Evolutionary conservation across 805 yeast genomes (phyloP).

Genomic region (Saturnispora silvae): DNA sequence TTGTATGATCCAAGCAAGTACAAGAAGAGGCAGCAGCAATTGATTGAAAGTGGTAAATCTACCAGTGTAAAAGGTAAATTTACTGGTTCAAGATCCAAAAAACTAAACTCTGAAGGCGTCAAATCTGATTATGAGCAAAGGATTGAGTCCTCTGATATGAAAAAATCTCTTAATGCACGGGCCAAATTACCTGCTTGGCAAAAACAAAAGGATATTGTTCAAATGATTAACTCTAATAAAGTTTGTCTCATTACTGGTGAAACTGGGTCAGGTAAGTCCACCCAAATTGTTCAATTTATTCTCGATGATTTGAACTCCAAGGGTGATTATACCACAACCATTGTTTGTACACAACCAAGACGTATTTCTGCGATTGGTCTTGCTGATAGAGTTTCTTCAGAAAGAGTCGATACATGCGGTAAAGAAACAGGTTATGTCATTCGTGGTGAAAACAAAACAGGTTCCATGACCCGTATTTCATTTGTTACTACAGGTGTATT

Average conservation of each 20-base stretch:
- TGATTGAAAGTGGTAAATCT: background rate
- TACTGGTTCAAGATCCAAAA: slow-evolving; percentile 16
- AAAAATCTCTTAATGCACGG: slow-evolving; percentile 33
- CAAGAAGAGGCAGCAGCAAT: slow-evolving; percentile 2
- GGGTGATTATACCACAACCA: slow-evolving; percentile 43
- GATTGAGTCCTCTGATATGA: slow-evolving; percentile 14
- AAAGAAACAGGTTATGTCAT: slow-evolving; percentile 81
- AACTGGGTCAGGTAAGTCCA: slow-evolving; percentile 95
- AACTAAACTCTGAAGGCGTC: slow-evolving; percentile 25
- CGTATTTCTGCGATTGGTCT: slow-evolving; percentile 91
- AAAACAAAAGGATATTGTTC: slow-evolving; percentile 44
- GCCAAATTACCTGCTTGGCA: slow-evolving; percentile 75
- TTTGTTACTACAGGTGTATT: slow-evolving; percentile 92
- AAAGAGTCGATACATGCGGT: slow-evolving; percentile 56
- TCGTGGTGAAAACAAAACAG: slow-evolving; percentile 75
- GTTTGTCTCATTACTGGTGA: slow-evolving; percentile 87
- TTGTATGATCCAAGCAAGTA: slow-evolving; percentile 29
- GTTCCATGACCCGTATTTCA: slow-evolving; percentile 54
- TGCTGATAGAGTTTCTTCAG: slow-evolving; percentile 86
- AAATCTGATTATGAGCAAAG: slow-evolving; percentile 25
- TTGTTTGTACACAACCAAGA: slow-evolving; percentile 90
- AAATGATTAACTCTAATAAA: slow-evolving; percentile 44
- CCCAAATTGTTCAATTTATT: slow-evolving; percentile 86
- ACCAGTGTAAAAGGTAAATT: slow-evolving; percentile 1
- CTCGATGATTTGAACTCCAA: slow-evolving; percentile 50